Base-by-base conservation (phyloP, 179 eudicot genomes). In the Drosera spatulata region DNA sequence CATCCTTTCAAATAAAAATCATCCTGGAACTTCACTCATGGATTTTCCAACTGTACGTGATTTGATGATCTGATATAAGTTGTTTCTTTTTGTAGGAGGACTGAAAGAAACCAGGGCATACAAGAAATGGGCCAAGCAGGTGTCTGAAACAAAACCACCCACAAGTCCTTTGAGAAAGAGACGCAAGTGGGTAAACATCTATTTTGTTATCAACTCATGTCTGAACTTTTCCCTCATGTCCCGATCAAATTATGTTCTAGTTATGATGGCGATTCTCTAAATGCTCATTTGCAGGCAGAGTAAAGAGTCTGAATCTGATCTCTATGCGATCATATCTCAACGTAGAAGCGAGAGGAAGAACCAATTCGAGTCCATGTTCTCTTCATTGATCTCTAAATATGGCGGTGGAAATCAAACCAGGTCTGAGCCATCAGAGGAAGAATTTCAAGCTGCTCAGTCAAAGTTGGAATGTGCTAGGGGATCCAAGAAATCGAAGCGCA, bases 361-460 rank as follows among this genome's bases (percentile, higher is more conserved):
- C 62, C 79, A 51, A 50, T 71, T 91, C 41, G 94, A 88, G 79
- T 78, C 93, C 44, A 84, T 93, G 81, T 86, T 89, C 59, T 78
- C 91, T 64, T 79, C 95, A 52, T 53, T 91, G 76, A 64, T 81
- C 2, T 66, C 83, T 53, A 89, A 71, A 71, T 84, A 89, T 59
- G 99, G 96, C 2, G 33, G 33, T 22, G 86, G 87, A 47, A 82
- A 76, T 33, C 57, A 55, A 56, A 37, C 60, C 22, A 38, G 61
- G 50, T 67, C 95, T 37, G 95, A 93, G 63, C 99, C 96, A 33
- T 81, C 85, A 2, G 96, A 93, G 11, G 99, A 86, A 77, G 99
- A 93, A 74, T 93, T 93, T 56, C 86, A 78, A 80, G 95, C 93
- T 68, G 84, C 85, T 12, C 71, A 71, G 63, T 78, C 63, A 64